A percentile compares a stretch with the other conserved stretches of the same genome.
Evolutionary conservation across 2,329 filamentous ascomycete species (phyloP).

Genomic region (Parascedosporium putredinis): DNA sequence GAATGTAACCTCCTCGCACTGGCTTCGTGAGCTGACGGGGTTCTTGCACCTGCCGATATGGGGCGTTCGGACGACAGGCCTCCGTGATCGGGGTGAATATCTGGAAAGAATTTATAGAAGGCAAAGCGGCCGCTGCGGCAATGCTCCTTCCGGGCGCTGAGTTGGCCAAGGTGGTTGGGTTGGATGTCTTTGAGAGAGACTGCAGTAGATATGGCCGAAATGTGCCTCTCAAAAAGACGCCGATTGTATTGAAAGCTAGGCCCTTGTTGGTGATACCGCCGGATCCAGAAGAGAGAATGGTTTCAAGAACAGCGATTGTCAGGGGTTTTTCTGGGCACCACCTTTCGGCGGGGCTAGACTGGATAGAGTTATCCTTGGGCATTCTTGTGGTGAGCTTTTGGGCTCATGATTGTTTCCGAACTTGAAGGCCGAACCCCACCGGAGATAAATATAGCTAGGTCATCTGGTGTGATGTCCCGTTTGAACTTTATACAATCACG

Average conservation of each 20-base stretch:
- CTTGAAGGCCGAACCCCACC: slow-evolving; percentile 37
- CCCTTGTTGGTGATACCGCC: slow-evolving; percentile 25
- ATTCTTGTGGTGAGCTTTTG: not conserved
- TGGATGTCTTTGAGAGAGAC: slow-evolving; percentile 24
- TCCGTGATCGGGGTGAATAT: not conserved
- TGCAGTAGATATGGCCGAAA: slow-evolving; percentile 15
- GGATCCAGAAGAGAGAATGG: slow-evolving; percentile 20
- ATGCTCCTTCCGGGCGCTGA: slow-evolving; percentile 20
- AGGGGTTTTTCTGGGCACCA: slow-evolving; percentile 22
- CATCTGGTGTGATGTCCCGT: slow-evolving; percentile 42
- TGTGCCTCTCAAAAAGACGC: slow-evolving; percentile 24
- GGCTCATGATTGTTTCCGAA: slow-evolving; percentile 21
- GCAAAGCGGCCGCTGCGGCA: slow-evolving; percentile 11
- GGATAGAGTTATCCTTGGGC: slow-evolving; percentile 1
- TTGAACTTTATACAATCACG: slow-evolving; percentile 52
- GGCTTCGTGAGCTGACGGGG: not conserved
- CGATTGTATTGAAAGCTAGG: slow-evolving; percentile 24
- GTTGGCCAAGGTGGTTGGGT: slow-evolving; percentile 27
- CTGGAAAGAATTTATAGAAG: slow-evolving; percentile 12
- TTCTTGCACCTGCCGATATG: not conserved
- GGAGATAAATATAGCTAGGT: slow-evolving; percentile 17
- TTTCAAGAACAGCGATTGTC: slow-evolving; percentile 23
- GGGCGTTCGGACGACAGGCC: not conserved
- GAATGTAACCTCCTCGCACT: not conserved
- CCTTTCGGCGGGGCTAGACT: not conserved